These are phyloP conservation scores for Vaccinium corymbosum DNA, from an alignment of 148 eudicot species.

Conservation along the genomic window DNA sequence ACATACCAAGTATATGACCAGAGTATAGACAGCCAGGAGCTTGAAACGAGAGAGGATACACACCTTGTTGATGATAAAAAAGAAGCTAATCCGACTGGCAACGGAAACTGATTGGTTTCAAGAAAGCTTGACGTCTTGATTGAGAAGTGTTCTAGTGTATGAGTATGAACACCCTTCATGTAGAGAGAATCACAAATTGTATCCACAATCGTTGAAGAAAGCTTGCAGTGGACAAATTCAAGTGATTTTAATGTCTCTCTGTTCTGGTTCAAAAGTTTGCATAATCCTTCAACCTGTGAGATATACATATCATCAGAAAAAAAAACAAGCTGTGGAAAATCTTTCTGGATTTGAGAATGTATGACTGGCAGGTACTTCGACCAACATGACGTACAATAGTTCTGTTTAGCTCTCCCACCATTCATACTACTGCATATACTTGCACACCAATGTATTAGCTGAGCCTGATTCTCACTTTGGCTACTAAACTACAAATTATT, in stretches of 20 bases:
- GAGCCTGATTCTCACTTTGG: neutral
- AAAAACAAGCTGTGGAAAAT: neutral
- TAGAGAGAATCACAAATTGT: constrained; percentile 51
- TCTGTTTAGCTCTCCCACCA: neutral
- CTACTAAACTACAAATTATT: neutral
- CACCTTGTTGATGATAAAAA: constrained; percentile 66
- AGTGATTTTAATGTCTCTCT: constrained; percentile 53
- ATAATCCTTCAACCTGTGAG: constrained; percentile 64
- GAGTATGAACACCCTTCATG: constrained; percentile 30
- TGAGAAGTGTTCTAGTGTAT: constrained; percentile 59
- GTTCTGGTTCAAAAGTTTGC: constrained; percentile 67
- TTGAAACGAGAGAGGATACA: neutral
- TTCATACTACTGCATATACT: neutral
- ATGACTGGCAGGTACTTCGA: neutral
- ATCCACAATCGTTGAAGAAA: constrained; percentile 51
- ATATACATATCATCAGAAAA: constrained; percentile 7
- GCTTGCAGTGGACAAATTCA: constrained; percentile 67
- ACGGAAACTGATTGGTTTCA: constrained; percentile 30
- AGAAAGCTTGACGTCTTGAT: constrained; percentile 66
- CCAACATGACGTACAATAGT: neutral
- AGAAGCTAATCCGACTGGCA: constrained; percentile 47
- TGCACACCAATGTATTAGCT: neutral
- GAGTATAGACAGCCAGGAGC: neutral
- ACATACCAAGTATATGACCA: neutral
- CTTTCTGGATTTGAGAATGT: neutral